These are phyloP conservation scores for Neurospora sp. DNA, from an alignment of 2,329 filamentous ascomycete species.

Conservation along the genomic window DNA sequence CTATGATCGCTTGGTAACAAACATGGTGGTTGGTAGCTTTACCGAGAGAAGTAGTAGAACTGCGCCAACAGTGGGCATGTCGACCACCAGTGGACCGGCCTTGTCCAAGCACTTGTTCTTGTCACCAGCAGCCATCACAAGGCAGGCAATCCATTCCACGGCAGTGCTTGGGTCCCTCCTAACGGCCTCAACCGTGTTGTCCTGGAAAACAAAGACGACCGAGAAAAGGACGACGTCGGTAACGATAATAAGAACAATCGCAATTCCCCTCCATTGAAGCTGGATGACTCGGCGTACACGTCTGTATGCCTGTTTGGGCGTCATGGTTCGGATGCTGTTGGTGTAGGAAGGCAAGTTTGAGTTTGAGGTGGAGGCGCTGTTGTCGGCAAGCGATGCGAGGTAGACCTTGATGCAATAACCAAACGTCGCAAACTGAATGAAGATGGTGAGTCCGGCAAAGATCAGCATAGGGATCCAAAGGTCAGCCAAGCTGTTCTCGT, in stretches of 20 bases:
- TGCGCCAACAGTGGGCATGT: constrained; percentile 67
- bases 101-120: constrained; percentile 56
- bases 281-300: constrained; percentile 78
- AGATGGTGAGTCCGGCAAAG: constrained; percentile 64
- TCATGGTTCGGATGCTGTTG: constrained; percentile 65
- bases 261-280: constrained; percentile 89
- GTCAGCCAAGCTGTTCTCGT: constrained; percentile 68
- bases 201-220: constrained; percentile 79
- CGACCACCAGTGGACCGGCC: constrained; percentile 56
- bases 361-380: constrained; percentile 57
- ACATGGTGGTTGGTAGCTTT: constrained; percentile 2
- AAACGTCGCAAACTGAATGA: constrained; percentile 79
- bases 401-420: constrained; percentile 94
- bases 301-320: constrained; percentile 78
- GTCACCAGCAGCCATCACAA: constrained; percentile 47
- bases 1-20: neutral
- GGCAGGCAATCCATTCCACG: constrained; percentile 60
- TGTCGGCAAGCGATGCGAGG: constrained; percentile 70
- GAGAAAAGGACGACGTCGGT: constrained; percentile 91
- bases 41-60: constrained; percentile 71
- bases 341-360: constrained; percentile 67
- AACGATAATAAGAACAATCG: constrained; percentile 82
- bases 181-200: constrained; percentile 56
- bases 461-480: constrained; percentile 86
- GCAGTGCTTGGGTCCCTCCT: constrained; percentile 45